These are phyloP conservation scores for Periconia sp. DNA, from an alignment of 2,329 filamentous ascomycete species.

Conservation along the genomic window DNA sequence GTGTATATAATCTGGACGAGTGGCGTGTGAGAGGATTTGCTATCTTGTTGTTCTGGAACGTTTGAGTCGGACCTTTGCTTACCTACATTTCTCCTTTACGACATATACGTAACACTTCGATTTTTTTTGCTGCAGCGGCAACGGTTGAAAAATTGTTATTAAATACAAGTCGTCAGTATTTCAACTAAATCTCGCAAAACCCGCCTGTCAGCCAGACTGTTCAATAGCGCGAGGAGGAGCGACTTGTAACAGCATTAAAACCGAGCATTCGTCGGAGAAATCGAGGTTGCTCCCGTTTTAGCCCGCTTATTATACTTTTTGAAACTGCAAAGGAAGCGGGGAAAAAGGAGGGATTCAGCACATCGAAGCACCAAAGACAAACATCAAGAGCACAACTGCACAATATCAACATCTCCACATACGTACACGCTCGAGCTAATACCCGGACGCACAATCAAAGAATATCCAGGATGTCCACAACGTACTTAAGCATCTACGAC, in stretches of 20 bases:
- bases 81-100: too few relatives aligned
- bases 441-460: neutral
- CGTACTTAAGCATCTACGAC: constrained; percentile 32
- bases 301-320: neutral
- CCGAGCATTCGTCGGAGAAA: neutral
- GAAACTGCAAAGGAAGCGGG: neutral
- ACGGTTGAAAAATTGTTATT: too few relatives aligned
- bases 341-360: neutral
- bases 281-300: neutral
- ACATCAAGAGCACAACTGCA: neutral
- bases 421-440: neutral
- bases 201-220: too few relatives aligned
- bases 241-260: neutral
- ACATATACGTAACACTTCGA: too few relatives aligned
- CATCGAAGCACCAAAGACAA: neutral
- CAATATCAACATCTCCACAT: neutral
- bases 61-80: too few relatives aligned
- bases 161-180: too few relatives aligned
- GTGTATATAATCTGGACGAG: too few relatives aligned
- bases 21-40: too few relatives aligned
- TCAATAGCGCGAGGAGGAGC: too few relatives aligned
- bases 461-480: constrained; percentile 31
- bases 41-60: too few relatives aligned
- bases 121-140: too few relatives aligned
- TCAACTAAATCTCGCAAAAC: too few relatives aligned